phyloP scores from a whole-genome alignment of 2,329 filamentous ascomycete genomes.

The Neonectria coccinea region DNA sequence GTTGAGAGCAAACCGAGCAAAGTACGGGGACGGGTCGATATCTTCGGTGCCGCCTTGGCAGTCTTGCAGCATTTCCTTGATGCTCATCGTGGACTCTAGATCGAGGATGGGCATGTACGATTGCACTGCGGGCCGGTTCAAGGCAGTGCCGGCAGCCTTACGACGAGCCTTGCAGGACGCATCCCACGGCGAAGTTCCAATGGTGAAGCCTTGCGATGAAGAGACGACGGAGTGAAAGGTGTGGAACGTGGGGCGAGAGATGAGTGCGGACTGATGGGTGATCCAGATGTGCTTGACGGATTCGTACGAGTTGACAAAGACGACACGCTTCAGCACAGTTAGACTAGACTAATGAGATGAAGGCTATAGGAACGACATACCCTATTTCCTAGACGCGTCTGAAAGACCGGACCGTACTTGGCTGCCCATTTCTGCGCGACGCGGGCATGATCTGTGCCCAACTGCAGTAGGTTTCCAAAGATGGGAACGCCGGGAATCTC shows the following conservation, averaged over 20 bases:
- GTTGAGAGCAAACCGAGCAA: slow-evolving; percentile 81
- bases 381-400: slow-evolving; percentile 75
- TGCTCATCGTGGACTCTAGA: slow-evolving; percentile 77
- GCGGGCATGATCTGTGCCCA: slow-evolving; percentile 68
- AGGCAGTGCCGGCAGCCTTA: slow-evolving; percentile 82
- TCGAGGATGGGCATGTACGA: slow-evolving; percentile 87
- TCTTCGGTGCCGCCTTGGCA: slow-evolving; percentile 71
- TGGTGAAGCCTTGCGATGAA: slow-evolving; percentile 81
- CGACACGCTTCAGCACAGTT: slow-evolving; percentile 62
- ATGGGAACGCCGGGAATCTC: slow-evolving; percentile 72
- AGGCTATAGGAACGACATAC: slow-evolving; percentile 51
- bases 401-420: slow-evolving; percentile 73
- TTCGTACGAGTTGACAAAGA: slow-evolving; percentile 84
- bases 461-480: slow-evolving; percentile 72
- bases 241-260: slow-evolving; percentile 81
- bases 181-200: slow-evolving; percentile 87
- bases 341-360: not conserved
- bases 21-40: slow-evolving; percentile 78
- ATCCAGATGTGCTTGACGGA: slow-evolving; percentile 81
- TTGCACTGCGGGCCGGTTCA: slow-evolving; percentile 81
- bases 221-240: slow-evolving; percentile 86
- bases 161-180: slow-evolving; percentile 81
- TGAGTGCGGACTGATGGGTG: slow-evolving; percentile 80
- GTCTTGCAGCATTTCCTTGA: slow-evolving; percentile 77
- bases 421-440: slow-evolving; percentile 67